Base-by-base conservation (phyloP, 352 stramenopile species). In the Phytophthora ohioensis region DNA sequence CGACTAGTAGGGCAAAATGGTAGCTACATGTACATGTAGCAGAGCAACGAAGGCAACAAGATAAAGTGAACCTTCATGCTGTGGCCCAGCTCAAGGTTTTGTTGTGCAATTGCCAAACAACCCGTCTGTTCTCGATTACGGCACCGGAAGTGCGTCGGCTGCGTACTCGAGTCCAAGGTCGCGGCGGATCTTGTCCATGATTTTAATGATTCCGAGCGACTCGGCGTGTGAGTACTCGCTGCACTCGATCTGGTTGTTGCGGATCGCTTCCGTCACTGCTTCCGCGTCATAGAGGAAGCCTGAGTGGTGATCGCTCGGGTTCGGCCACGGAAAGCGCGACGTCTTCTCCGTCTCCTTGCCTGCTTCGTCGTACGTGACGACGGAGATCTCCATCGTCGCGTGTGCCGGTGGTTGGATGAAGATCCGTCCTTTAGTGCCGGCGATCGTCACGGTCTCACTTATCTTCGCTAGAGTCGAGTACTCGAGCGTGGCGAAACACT, bases 241-340 rank as follows among this genome's bases (percentile, higher is more conserved):
- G 39, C 77, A 81, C 62, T 95, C 69, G 8, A 57, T 71, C 21
- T 82, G 64, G 7, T 73, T 63, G 13, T 46, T 70, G 52, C 67
- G 64, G 38, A 97, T 87, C 3, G 84, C 82, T 8, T 81, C 52
- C 0, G 77, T 82, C 30, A 95, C 85, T 1, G 85, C 86, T 46
- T 88, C 76, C 0, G 85, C 89, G 68, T 97, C 89, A 69, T 94
- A 96, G 34, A 79, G 47, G 45, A 96, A 94, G 3, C 87, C 87
- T 8, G 49, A 69, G 32, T 69, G 45, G 32, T 65, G 42, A 34
- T 48, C 48, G 15, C 27, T 54, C 9, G 52, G 47, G 62, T 56
- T n/a, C 31, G 80, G 69, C 53, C 62, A 69, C 9, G 64, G 73
- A 32, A 71, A 77, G 5, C 57, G 63, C 42, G 55, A 60, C 2